Evolutionary conservation across 2,329 filamentous ascomycete genomes (phyloP).

Genomic region (Colletotrichum nymphaeae): DNA sequence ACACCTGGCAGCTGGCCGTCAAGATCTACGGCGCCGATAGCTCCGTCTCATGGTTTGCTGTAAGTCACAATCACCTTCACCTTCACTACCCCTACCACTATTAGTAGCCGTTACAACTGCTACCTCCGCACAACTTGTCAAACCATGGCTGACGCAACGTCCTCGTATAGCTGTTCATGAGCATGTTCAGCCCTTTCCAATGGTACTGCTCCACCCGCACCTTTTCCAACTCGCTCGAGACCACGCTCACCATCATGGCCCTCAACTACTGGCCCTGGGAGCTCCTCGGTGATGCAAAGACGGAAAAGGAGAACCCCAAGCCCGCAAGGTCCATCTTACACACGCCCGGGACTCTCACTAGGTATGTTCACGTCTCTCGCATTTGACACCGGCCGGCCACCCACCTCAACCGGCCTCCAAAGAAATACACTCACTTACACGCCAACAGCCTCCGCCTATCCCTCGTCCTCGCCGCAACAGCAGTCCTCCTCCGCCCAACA

Average conservation of each 20-base stretch:
- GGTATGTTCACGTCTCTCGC: not conserved
- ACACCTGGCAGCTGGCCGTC: slow-evolving; percentile 84
- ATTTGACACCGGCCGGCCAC: not conserved
- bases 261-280: slow-evolving; percentile 90
- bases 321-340: slow-evolving; percentile 43
- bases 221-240: slow-evolving; percentile 94
- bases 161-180: slow-evolving; percentile 71
- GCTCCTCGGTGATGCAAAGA: slow-evolving; percentile 60
- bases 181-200: slow-evolving; percentile 87
- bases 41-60: slow-evolving; percentile 75
- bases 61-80: slow-evolving; percentile 53
- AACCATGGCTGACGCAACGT: too few relatives aligned
- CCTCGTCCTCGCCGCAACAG: slow-evolving; percentile 80
- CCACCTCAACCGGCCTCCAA: too few relatives aligned
- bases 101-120: too few relatives aligned
- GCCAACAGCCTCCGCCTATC: slow-evolving; percentile 62
- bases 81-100: too few relatives aligned
- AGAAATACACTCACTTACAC: not conserved
- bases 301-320: slow-evolving; percentile 54
- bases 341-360: slow-evolving; percentile 43
- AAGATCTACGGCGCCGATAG: slow-evolving; percentile 76
- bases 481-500: slow-evolving; percentile 89
- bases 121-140: too few relatives aligned
- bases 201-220: slow-evolving; percentile 96
- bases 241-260: slow-evolving; percentile 84